Percentiles rank a stretch among this genome's conserved stretches.
These are phyloP conservation scores for Clitopilus hobsonii DNA, from an alignment of 768 basidiomycete genomes.

Conservation along the genomic window DNA sequence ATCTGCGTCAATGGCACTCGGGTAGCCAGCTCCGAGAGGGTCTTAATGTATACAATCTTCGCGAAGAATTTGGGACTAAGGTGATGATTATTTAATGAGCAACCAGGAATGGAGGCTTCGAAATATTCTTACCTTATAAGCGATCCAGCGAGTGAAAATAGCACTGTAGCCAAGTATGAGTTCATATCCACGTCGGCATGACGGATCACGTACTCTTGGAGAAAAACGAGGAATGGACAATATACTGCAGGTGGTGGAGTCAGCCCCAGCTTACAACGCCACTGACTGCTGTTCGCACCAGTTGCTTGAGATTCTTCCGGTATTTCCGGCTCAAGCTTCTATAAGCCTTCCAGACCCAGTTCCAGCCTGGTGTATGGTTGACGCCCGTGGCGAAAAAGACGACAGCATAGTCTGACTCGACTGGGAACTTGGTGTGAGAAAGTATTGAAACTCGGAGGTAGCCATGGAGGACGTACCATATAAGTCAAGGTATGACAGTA, in stretches of 20 bases:
- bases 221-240: conserved; percentile 86
- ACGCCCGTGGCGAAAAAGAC: conserved; percentile 84
- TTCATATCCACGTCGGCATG: background rate
- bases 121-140: conserved; percentile 64
- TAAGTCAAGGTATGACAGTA: conserved; percentile 74
- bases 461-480: conserved; percentile 49
- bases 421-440: conserved; percentile 33
- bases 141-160: conserved; percentile 84
- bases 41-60: conserved; percentile 73
- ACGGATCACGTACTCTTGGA: conserved; percentile 61
- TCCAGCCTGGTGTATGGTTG: conserved; percentile 73
- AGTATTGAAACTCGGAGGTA: background rate
- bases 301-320: conserved; percentile 80
- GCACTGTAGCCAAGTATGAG: conserved; percentile 44
- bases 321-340: conserved; percentile 77
- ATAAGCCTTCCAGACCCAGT: conserved; percentile 91
- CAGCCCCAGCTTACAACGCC: background rate
- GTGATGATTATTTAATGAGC: conserved; percentile 4
- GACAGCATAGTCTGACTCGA: conserved; percentile 86
- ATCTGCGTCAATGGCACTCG: conserved; percentile 85
- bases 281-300: no score
- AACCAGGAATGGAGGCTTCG: background rate
- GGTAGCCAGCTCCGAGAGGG: conserved; percentile 72
- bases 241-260: conserved; percentile 46
- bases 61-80: conserved; percentile 89